Evolutionary conservation across 768 basidiomycete species (phyloP), one percentile per base, ranked within the genome.

Genomic region (Phylloporus rhodoxanthus): DNA sequence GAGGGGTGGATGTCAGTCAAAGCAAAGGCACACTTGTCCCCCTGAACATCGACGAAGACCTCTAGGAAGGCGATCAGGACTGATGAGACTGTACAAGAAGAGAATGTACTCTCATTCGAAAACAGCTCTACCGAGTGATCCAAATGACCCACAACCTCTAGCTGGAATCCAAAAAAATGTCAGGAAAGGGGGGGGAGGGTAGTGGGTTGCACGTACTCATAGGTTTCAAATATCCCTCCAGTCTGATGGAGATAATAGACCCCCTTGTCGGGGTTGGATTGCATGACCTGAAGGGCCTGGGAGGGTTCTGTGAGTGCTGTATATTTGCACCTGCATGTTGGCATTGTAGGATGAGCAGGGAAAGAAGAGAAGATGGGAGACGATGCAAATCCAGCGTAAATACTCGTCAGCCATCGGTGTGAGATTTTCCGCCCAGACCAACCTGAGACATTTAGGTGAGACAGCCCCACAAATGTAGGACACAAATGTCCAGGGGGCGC

Each of bases 401-500:
- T n/a, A n/a, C n/a, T n/a, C 43, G 23, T 15, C 28, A 26, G 14
- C 14, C 26, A 51, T 54, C 57, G 29, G 13, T 34, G 15, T n/a
- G 23, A 25, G 30, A 36, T 37, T 34, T 14, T 39, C 48, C 47
- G 21, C 34, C 13, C 41, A 29, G 21, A 44, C 47, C 50, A 43
- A 8, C 29, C 39, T 47, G 29, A 48, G 36, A 48, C 17, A 28
- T 25, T 36, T 15, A 28, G 50, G 29, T 34, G 32, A 43, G 51
- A 53, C 14, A 30, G 25, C 30, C 43, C 37, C n/a, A n/a, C n/a
- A 23, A 5, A 23, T 23, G 67, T 98, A 99, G 17, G 85, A 82
- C 72, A 99, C 93, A 44, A 98, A 78, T 4, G 96, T 99, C 96
- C 96, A 98, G 1, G 96, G 96, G 1, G 92, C 93, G 36, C 95